These are phyloP conservation scores for Effrenium voratum DNA, from an alignment of 73 alveolate genomes.

Conservation along the genomic window DNA sequence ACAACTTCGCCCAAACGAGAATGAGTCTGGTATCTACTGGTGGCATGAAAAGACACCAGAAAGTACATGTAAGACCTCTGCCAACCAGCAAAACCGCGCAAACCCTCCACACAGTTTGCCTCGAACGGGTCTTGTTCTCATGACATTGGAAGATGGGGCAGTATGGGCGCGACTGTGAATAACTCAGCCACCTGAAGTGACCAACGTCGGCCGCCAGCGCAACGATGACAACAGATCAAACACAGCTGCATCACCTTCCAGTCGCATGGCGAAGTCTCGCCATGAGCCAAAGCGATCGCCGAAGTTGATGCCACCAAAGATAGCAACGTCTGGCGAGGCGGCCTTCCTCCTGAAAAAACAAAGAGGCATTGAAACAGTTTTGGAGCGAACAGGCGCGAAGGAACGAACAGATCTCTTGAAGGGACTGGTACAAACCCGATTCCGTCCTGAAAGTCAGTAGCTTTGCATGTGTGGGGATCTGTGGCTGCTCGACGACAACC, in stretches of 20 bases:
- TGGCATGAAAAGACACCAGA: no score
- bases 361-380: not conserved
- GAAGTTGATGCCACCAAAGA: slow-evolving; percentile 54
- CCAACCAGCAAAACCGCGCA: no score
- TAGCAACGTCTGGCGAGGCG: slow-evolving; percentile 11
- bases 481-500: slow-evolving; percentile 52
- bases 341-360: not conserved
- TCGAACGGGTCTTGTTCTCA: no score
- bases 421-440: not conserved
- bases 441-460: slow-evolving; percentile 40
- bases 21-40: no score
- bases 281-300: slow-evolving; percentile 49
- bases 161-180: no score
- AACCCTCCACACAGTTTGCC: no score
- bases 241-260: slow-evolving; percentile 26
- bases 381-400: not conserved
- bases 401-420: not conserved
- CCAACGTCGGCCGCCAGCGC: slow-evolving; percentile 1
- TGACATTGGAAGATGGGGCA: no score
- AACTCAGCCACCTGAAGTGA: no score
- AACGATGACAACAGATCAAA: slow-evolving; percentile 22
- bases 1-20: no score
- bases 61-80: no score
- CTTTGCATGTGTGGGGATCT: slow-evolving; percentile 37
- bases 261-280: slow-evolving; percentile 32